These are phyloP conservation scores for Backusella tarrabulga DNA, from an alignment of 192 early-diverging fungal species.

Conservation along the genomic window DNA sequence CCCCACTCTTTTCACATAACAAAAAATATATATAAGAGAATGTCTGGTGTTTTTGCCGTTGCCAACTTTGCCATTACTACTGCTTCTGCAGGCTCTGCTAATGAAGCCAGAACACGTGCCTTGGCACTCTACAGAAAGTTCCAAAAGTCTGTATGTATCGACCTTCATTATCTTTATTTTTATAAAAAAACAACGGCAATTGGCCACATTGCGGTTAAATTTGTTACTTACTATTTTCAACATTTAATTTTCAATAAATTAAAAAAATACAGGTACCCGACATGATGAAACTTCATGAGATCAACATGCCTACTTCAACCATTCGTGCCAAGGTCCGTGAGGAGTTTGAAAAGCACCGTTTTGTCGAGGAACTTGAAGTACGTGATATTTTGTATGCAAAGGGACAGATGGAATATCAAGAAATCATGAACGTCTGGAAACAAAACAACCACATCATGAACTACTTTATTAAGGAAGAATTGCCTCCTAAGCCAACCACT, in stretches of 20 bases:
- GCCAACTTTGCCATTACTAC: constrained; percentile 52
- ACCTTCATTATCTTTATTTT: background rate
- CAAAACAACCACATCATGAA: constrained; percentile 83
- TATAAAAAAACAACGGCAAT: background rate
- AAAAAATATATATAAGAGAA: background rate
- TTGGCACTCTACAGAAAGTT: constrained; percentile 72
- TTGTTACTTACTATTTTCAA: background rate
- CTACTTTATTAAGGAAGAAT: constrained; percentile 81
- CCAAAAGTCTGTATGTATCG: constrained; percentile 57
- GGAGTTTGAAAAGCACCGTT: constrained; percentile 85
- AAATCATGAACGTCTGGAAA: constrained; percentile 94
- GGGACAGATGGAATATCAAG: constrained; percentile 83
- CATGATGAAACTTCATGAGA: constrained; percentile 69
- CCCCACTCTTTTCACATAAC: constrained; percentile 13
- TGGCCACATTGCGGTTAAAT: background rate
- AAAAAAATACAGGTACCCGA: constrained; percentile 58
- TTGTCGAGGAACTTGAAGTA: constrained; percentile 68
- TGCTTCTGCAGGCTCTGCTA: constrained; percentile 55
- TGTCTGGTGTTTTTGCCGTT: constrained; percentile 31
- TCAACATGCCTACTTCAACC: constrained; percentile 67
- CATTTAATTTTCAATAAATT: background rate
- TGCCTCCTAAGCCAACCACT: constrained; percentile 61
- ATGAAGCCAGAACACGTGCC: constrained; percentile 60
- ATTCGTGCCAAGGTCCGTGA: constrained; percentile 85
- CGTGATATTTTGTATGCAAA: constrained; percentile 88